These are phyloP conservation scores for Suillus fuscotomentosus DNA, from an alignment of 768 basidiomycete species.

Conservation along the genomic window DNA sequence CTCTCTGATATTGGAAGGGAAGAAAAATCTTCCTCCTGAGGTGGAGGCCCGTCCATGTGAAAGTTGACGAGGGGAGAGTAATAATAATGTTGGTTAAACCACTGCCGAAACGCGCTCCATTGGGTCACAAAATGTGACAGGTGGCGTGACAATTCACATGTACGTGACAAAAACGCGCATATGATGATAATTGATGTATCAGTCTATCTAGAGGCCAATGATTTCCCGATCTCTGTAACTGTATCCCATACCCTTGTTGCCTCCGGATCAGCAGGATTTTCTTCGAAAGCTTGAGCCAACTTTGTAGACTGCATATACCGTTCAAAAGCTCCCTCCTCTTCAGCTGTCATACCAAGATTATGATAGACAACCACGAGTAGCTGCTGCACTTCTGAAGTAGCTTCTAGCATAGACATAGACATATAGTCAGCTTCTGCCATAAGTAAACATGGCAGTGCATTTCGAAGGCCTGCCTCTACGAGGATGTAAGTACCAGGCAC, in stretches of 20 bases:
- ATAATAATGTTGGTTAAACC: slow-evolving; percentile 4
- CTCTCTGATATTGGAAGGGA: slow-evolving; percentile 74
- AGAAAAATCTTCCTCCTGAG: slow-evolving; percentile 93
- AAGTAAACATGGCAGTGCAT: slow-evolving; percentile 60
- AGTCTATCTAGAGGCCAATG: slow-evolving; percentile 40
- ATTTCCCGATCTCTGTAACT: slow-evolving; percentile 57
- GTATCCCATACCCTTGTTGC: slow-evolving; percentile 54
- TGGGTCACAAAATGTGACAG: slow-evolving; percentile 4
- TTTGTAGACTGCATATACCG: slow-evolving; percentile 48
- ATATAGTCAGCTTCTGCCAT: slow-evolving; percentile 68
- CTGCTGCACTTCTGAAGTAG: slow-evolving; percentile 70
- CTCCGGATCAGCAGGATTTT: slow-evolving; percentile 48
- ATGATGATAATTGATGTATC: neutral
- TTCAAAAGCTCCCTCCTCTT: slow-evolving; percentile 54
- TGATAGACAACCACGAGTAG: slow-evolving; percentile 69
- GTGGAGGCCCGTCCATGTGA: slow-evolving; percentile 85
- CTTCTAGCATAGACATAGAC: slow-evolving; percentile 54
- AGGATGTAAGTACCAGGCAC: slow-evolving; percentile 1
- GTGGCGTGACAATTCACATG: slow-evolving; percentile 13
- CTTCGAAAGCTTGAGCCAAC: slow-evolving; percentile 41
- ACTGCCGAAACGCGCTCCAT: slow-evolving; percentile 3
- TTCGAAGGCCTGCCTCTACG: slow-evolving; percentile 39
- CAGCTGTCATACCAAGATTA: slow-evolving; percentile 54
- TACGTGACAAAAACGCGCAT: slow-evolving; percentile 19
- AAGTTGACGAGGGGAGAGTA: neutral